A percentile compares a stretch with the other conserved stretches of the same genome.
phyloP scores from a whole-genome alignment of 352 stramenopile species.

The Globisporangium spiculum region DNA sequence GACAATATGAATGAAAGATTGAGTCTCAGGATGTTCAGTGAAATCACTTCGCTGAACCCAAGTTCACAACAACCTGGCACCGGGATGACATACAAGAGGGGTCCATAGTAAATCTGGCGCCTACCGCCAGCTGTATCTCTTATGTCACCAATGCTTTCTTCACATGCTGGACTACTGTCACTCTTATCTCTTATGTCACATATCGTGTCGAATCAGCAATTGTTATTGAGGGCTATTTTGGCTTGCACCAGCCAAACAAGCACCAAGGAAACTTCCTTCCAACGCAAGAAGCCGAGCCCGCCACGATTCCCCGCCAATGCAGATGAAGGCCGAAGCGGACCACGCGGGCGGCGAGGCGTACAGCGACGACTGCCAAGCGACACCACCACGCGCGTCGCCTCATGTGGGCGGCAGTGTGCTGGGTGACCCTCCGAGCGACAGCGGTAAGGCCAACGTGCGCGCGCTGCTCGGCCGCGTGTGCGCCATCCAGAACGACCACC shows the following conservation, averaged over 20 bases:
- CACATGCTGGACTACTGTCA: background rate
- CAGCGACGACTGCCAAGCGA: background rate
- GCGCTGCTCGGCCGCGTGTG: slow-evolving; percentile 43
- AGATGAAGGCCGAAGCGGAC: slow-evolving; percentile 10
- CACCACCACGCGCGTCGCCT: too few relatives aligned
- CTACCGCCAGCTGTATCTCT: too few relatives aligned
- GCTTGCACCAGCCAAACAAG: background rate
- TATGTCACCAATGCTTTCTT: too few relatives aligned
- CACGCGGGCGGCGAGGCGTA: background rate
- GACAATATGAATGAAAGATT: too few relatives aligned
- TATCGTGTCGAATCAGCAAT: background rate
- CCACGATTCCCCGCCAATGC: background rate
- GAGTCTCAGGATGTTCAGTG: too few relatives aligned
- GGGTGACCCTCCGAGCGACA: slow-evolving; percentile 2
- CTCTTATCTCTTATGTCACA: background rate
- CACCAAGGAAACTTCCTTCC: background rate
- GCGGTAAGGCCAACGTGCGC: slow-evolving; percentile 28
- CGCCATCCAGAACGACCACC: background rate
- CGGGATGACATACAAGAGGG: too few relatives aligned
- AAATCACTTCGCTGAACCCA: too few relatives aligned
- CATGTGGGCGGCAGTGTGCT: slow-evolving; percentile 9
- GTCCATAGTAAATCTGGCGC: too few relatives aligned
- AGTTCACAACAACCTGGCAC: too few relatives aligned
- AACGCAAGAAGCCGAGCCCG: background rate
- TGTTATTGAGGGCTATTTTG: background rate